Evolutionary conservation across 1,139 yeast genomes (phyloP).

Genomic region (Lodderomyces beijingensis): DNA sequence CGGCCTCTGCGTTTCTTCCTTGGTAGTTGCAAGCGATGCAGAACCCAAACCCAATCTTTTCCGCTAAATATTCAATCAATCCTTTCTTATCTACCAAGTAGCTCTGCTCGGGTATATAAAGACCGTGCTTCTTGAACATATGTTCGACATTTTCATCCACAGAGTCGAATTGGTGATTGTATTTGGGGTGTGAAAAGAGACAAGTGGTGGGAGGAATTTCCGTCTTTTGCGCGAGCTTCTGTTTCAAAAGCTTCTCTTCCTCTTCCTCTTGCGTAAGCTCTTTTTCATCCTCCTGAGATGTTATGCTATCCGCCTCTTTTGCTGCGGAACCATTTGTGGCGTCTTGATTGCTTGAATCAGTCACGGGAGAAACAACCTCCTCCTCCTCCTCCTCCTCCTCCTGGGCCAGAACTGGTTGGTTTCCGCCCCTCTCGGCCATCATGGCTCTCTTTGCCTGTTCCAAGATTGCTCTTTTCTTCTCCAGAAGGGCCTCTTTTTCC

Average conservation of each 20-base stretch:
- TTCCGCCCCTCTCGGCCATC: conserved; percentile 29
- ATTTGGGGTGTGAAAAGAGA: conserved; percentile 65
- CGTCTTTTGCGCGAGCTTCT: conserved; percentile 57
- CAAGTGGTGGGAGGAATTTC: conserved; percentile 73
- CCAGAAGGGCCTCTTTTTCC: conserved; percentile 60
- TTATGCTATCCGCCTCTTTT: not conserved
- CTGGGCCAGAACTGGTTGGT: not conserved
- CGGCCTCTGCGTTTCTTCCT: conserved; percentile 80
- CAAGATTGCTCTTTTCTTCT: conserved; percentile 57
- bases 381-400: conserved; percentile 22
- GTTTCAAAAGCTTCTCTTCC: conserved; percentile 50
- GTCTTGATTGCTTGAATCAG: conserved; percentile 7
- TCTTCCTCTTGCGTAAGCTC: conserved; percentile 38
- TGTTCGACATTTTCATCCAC: conserved; percentile 67
- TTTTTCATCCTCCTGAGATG: conserved; percentile 5
- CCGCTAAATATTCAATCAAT: conserved; percentile 67
- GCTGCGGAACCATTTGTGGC: not conserved
- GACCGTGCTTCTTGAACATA: conserved; percentile 75
- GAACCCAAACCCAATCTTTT: conserved; percentile 79
- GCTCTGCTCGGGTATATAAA: conserved; percentile 78
- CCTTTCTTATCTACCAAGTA: conserved; percentile 71
- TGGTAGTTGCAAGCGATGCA: conserved; percentile 83
- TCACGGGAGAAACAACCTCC: conserved; percentile 9
- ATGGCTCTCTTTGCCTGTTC: conserved; percentile 59
- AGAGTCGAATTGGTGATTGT: conserved; percentile 28